Base-by-base conservation (phyloP, 116 monocot species). In the Posidonia oceanica region DNA sequence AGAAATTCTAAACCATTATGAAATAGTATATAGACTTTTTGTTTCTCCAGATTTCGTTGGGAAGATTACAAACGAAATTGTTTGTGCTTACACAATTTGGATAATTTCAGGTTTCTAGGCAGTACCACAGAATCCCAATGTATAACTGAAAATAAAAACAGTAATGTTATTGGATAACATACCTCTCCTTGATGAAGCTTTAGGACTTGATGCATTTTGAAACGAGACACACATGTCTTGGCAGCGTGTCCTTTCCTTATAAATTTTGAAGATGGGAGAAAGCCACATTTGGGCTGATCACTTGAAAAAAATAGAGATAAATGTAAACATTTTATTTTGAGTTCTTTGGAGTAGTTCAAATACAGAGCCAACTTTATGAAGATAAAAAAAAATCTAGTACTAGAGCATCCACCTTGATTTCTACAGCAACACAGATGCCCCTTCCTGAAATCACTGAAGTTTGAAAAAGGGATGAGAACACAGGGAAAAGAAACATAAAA, bases 221-320 rank as follows among this genome's bases (percentile, higher is more conserved):
- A 79, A 54, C 79, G 72, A 20, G 74, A 54, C 3, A 79, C 74
- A 36, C 4, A 11, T 22, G 59, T 69, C 64, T 79, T 79, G 36
- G 73, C 20, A 29, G 22, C 5, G 57, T 73, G 73, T 44, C 36
- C 55, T 56, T 63, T 53, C 14, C 1, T 42, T 55, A 79, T 79
- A 63, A 74, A 74, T 56, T 69, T 62, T 48, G 79, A 63, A 36
- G 55, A 63, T 44, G 79, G 79, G 36, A 70, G 73, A 79, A 69
- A 74, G 55, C 96, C 92, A 83, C 92, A 96, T 70, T 91, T 96
- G 8, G 96, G 89, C 96, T 91, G 82, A 67, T 54, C 61, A 65
- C 23, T 75, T 67, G 39, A 72, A 36, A 65, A 61, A 68, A 66
- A 39, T 39, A 72, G 3, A 75, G 29, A 68, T 48, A 7, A 48